phyloP scores from a whole-genome alignment of 2,329 filamentous ascomycete genomes.

The Lachnellula subtilissima region DNA sequence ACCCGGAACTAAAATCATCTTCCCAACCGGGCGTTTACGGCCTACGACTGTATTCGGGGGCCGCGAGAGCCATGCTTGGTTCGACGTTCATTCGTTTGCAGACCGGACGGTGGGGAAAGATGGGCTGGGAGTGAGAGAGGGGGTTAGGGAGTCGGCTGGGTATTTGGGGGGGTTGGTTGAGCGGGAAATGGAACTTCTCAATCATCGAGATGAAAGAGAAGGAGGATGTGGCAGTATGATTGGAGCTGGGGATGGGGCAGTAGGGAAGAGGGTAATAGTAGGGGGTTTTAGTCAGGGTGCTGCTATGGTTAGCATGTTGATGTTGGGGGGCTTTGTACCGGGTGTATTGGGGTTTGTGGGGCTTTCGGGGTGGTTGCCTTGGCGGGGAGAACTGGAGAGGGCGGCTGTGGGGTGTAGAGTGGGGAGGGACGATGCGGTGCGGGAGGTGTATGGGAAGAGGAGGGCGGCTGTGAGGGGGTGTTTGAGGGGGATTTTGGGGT shows the following conservation, averaged over 20 bases:
- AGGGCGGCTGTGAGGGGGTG: background rate
- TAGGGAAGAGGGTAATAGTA: conserved; percentile 2
- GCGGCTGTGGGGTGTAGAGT: background rate
- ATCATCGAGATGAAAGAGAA: background rate
- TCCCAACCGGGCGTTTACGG: conserved; percentile 17
- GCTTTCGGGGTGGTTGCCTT: conserved; percentile 27
- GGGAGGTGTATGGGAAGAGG: background rate
- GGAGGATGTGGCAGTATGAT: background rate
- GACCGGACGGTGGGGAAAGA: conserved; percentile 20
- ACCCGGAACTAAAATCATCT: conserved; percentile 19
- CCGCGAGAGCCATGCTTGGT: conserved; percentile 25
- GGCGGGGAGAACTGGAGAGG: conserved; percentile 12
- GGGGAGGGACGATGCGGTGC: background rate
- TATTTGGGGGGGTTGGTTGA: conserved; percentile 14
- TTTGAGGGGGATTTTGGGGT: background rate
- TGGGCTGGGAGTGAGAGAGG: background rate
- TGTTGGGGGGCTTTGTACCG: conserved; percentile 12
- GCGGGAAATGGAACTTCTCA: conserved; percentile 4
- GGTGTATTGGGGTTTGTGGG: conserved; percentile 14
- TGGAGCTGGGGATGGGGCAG: background rate
- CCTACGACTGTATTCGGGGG: conserved; percentile 20
- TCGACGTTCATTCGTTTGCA: conserved; percentile 23
- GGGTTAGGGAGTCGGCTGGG: conserved; percentile 10
- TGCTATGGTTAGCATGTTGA: conserved; percentile 18
- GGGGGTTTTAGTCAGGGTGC: conserved; percentile 24